Base-by-base conservation (phyloP, 768 basidiomycete species). In the Pleurotus eryngii region DNA sequence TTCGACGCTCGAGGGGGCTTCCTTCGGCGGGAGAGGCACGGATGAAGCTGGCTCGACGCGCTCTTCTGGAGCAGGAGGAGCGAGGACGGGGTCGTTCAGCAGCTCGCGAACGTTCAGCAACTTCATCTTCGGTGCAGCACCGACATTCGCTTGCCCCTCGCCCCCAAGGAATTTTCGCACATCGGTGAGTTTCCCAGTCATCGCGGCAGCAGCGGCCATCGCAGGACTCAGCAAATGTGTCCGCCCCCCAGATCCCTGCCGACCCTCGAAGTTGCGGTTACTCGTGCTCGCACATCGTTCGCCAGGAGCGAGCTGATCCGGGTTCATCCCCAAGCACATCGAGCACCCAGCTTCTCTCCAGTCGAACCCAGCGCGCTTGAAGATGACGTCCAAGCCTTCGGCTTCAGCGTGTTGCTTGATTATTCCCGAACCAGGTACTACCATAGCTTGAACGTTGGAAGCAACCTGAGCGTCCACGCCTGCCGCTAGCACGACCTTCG, bases 301-400 rank as follows among this genome's bases (percentile, higher is more conserved):
- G 12, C 89, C 86, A 2, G 92, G 90, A 15, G 81, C 79, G 49
- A 96, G 76, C 66, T 94, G 91, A 72, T 96, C 93, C 11, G 92
- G 90, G 72, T 96, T 96, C 93, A 96, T 96, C 42, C 92, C 93
- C 63, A 96, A 72, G 73, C 93, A 96, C 93, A 96, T 96, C 14
- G 93, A 96, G 68, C 93, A 96, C 35, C 93, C 93, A 30, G 93
- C 93, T 72, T 96, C 93, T 51, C 93, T 83, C 93, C 93, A 95
- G 66, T 96, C 93, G 66, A 95, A 96, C 30, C 93, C 93, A 37
- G 93, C 93, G 45, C 89, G 87, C 68, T 86, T 90, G 78, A 96
- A 92, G 63, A 95, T 77, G 55, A 79, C 78, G 64, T 95, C 92
- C 59, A 96, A 76, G 22, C 92, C 92, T 66, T 96, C 93, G 17